Percentiles rank a stretch among this genome's conserved stretches.
These are phyloP conservation scores for Orbilia brochopaga DNA, from an alignment of 2,329 filamentous ascomycete genomes.

Conservation along the genomic window DNA sequence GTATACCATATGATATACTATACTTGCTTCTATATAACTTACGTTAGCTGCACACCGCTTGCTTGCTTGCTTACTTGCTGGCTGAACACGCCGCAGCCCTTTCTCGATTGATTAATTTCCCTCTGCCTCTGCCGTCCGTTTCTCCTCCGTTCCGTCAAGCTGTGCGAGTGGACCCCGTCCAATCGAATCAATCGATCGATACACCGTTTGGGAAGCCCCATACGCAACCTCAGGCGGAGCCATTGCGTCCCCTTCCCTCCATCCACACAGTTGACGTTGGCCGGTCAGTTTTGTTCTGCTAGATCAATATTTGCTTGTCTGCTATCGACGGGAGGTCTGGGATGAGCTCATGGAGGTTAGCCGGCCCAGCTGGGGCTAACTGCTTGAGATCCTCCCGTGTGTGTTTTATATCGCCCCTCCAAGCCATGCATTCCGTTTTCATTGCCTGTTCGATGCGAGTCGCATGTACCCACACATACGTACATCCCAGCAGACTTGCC, in stretches of 20 bases:
- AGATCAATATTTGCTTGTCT: not conserved
- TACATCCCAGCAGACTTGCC: not conserved
- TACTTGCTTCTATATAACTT: slow-evolving; percentile 17
- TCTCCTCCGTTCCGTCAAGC: slow-evolving; percentile 3
- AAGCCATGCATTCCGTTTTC: not conserved
- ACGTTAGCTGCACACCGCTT: slow-evolving; percentile 1
- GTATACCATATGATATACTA: too few species aligned
- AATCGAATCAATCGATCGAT: slow-evolving; percentile 8
- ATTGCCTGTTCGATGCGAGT: not conserved
- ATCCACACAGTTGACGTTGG: not conserved
- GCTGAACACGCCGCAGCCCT: too few species aligned
- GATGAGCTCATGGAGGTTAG: not conserved
- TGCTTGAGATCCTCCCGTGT: not conserved
- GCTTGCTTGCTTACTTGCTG: not conserved
- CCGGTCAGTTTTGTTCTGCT: not conserved
- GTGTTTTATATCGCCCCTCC: not conserved
- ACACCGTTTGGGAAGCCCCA: slow-evolving; percentile 49
- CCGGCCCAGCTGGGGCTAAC: not conserved
- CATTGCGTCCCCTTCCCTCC: slow-evolving; percentile 14
- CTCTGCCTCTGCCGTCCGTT: slow-evolving; percentile 3
- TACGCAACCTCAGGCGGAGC: slow-evolving; percentile 28
- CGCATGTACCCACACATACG: slow-evolving; percentile 3
- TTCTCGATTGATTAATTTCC: slow-evolving; percentile 11
- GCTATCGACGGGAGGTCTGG: slow-evolving; percentile 34
- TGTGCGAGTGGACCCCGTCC: slow-evolving; percentile 30